Base-by-base conservation (phyloP, 2,329 filamentous ascomycete species). In the Drechslerella dactyloides region DNA sequence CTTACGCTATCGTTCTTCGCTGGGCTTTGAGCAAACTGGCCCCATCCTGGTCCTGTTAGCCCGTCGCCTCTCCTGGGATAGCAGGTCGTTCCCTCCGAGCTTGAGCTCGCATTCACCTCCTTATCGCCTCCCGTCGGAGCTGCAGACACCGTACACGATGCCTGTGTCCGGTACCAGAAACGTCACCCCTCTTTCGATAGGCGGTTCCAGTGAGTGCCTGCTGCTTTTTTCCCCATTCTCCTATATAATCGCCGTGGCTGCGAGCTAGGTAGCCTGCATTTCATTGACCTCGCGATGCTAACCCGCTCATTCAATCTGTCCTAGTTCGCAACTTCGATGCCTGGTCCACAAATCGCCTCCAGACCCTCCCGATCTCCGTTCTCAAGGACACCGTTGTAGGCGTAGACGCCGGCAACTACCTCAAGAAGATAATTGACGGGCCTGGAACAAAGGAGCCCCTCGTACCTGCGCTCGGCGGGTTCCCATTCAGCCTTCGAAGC, bases 341-440 rank as follows among this genome's bases (percentile, higher is more conserved):
- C 76, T 88, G 85, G 85, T 83, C 82, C 62, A 80, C 80, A 74
- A 80, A 79, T 77, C 82, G 85, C 75, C 74, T 82, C 73, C 82
- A 84, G 78, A 84, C 83, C 54, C 85, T 87, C 76, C 83, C 87
- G 69, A 80, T 96, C 75, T 84, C 87, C 72, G 86, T 90, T 74
- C 84, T 97, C 76, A 86, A 89, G 78, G 89, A 88, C 78, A 86
- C 86, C 70, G 85, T 88, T 60, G 85, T 97, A 76, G 93, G 89
- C 74, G 87, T 97, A 77, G 93, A 97, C 82, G 94, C 93, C 63
- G 89, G 90, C 59, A 90, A 96, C 80, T 97, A 94, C 80, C 86
- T 99, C 74, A 85, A 89, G 79, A 87, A 88, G 69, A 85, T 96
- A 75, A 86, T 96, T 77, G 86, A 89, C 78, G 85, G 84, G 64